Base-by-base conservation (phyloP, 2,329 filamentous ascomycete species). In the Dactylellina parvicollis region DNA sequence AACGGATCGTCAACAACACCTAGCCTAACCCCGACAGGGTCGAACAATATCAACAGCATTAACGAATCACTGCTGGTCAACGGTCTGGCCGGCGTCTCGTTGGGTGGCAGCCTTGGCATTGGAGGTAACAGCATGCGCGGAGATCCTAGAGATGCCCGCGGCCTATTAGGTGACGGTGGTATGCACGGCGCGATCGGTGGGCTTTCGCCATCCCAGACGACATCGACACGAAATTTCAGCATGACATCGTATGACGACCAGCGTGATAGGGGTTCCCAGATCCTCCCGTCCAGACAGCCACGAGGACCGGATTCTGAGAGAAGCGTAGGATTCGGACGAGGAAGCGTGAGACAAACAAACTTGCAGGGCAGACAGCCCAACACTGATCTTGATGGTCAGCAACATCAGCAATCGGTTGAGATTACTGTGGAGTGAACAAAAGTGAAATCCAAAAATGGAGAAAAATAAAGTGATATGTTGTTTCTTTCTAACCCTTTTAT, bases 31-130 rank as follows among this genome's bases (percentile, higher is more conserved):
- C 87, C 87, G 10, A 87, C 85, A 10, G 83, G 84, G 10, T 78
- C 81, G 76, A 83, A 84, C 77, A 72, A 42, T 18, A 65, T 72
- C n/a, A 60, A 64, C 30, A 59, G 42, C 44, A 84, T 85, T 64
- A 85, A 87, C 70, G 87, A 88, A 71, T 83, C 82, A 65, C 81
- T 87, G 75, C 81, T 90, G 36, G 86, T 89, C 77, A 88, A 88
- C 77, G 87, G 87, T 66, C 83, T 91, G 67, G 75, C 76, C 65
- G 75, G 77, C 56, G 64, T 78, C 44, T 77, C 76, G 52, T 66
- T 78, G 57, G 75, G 76, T 65, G 75, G 77, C 65, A 66, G 75
- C 65, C 73, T 79, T 60, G 77, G 77, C 34, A 76, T 77, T 38
- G 77, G 77, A 44, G 66, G 75, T 7, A 70, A 74, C 42, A 75